Conservation (phyloP, 257 asterid genomes). For the Capsicum chinense region DNA sequence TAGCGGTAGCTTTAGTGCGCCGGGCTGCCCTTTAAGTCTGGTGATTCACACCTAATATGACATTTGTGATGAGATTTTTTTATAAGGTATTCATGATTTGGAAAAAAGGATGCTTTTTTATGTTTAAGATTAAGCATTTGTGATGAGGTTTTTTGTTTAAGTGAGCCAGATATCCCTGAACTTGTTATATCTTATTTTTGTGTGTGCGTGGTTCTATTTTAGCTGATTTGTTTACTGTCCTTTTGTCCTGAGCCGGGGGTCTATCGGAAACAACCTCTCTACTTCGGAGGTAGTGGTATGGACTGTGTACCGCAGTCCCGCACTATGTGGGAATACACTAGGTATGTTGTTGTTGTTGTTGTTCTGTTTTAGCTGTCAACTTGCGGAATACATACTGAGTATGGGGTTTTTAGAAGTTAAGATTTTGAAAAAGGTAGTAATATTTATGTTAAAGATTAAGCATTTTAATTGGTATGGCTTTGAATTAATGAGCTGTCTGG, state of each 20-base stretch:
- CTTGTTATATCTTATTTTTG: conserved; percentile 24
- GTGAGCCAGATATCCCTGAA: conserved; percentile 27
- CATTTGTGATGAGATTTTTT: neutral
- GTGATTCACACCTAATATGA: neutral
- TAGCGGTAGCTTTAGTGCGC: no score
- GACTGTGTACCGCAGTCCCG: no score
- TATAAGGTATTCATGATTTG: neutral
- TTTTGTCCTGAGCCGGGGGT: no score
- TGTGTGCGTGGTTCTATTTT: neutral
- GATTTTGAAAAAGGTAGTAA: neutral
- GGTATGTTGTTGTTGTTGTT: no score
- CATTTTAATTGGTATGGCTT: conserved; percentile 13
- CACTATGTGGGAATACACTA: no score
- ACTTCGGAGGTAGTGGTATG: no score
- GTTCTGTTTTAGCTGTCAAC: no score
- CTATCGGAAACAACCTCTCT: no score
- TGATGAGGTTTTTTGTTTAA: neutral
- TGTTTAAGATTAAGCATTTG: neutral
- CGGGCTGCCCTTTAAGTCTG: no score
- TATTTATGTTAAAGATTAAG: neutral
- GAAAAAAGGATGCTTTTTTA: neutral
- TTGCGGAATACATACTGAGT: no score
- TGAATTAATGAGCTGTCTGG: conserved; percentile 17
- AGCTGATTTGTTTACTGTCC: neutral
- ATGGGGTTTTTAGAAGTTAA: neutral